Evolutionary conservation across 331 rosid genomes (phyloP), one percentile per base, ranked within the genome.

Genomic region (Acacia pycnantha): DNA sequence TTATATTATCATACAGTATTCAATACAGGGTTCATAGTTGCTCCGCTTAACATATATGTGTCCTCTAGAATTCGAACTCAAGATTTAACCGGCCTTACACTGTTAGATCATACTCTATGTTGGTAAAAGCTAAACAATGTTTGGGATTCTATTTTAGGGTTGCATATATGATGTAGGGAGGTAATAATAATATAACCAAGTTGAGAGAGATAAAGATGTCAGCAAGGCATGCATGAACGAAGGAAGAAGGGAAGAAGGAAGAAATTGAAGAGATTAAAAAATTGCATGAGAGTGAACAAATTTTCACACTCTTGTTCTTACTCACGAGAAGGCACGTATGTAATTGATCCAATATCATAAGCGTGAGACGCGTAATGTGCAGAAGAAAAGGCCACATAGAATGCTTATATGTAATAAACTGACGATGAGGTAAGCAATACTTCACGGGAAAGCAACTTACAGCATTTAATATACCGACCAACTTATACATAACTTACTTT

Each of bases 281-380:
- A 84, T 2, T 85, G 93, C 93, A 88, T 86, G 95, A 78, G 81
- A 7, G 14, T 76, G 75, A 40, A 71, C 26, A 43, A 77, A 43
- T 67, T 50, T 44, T 78, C 43, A 14, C 41, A 1, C 65, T 75
- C 50, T 46, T 85, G 84, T 79, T 59, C 33, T 24, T 8, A 83
- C 88, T 89, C 91, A 86, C 93, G 88, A 86, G 89, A 87, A 93
- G 94, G 84, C 90, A 9, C 12, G 46, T 10, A 94, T 89, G 97
- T 94, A 91, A 86, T 85, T 90, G 92, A 78, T 31, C 73, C 91
- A 88, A 88, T 58, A 65, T 91, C 88, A 90, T 92, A 92, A 93
- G 67, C 93, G 92, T 92, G 92, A 92, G 93, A 92, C 90, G 91
- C 90, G 96, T 94, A 92, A 84, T 88, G 88, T 72, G 85, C 78